These are phyloP conservation scores for Xylaria sp. DNA, from an alignment of 2,329 filamentous ascomycete species.

Conservation along the genomic window DNA sequence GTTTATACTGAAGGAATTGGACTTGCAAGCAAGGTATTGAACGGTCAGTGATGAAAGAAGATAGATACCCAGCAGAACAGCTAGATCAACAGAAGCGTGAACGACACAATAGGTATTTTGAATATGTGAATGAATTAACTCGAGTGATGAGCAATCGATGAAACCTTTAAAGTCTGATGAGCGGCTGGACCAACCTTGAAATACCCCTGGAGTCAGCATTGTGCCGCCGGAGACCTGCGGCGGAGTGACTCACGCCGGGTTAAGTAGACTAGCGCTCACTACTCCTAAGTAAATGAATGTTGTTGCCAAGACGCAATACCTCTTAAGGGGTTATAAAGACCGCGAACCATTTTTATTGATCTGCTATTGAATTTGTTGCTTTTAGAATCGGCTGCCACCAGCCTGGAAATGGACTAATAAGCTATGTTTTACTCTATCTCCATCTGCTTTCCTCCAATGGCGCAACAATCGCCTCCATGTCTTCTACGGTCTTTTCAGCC, in stretches of 20 bases:
- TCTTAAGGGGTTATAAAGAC: background rate
- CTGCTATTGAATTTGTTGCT: background rate
- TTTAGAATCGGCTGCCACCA: background rate
- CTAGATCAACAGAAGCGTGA: background rate
- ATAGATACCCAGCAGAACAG: background rate
- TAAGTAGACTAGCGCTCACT: background rate
- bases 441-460: background rate
- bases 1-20: constrained; percentile 54
- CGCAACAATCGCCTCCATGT: background rate
- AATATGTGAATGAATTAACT: background rate
- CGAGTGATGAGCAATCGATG: background rate
- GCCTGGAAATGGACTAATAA: background rate
- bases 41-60: background rate
- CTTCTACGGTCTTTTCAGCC: background rate
- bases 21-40: constrained; percentile 13
- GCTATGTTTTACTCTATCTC: background rate
- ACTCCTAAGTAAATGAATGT: background rate
- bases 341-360: too few species aligned
- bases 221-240: constrained; percentile 16
- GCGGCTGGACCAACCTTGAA: background rate
- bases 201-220: background rate
- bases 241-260: constrained; percentile 10
- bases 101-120: background rate
- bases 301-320: background rate
- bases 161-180: background rate